A percentile compares a stretch with the other conserved stretches of the same genome.
Evolutionary conservation across 2,329 filamentous ascomycete species (phyloP).

Genomic region (Aspergillus viridinutans): DNA sequence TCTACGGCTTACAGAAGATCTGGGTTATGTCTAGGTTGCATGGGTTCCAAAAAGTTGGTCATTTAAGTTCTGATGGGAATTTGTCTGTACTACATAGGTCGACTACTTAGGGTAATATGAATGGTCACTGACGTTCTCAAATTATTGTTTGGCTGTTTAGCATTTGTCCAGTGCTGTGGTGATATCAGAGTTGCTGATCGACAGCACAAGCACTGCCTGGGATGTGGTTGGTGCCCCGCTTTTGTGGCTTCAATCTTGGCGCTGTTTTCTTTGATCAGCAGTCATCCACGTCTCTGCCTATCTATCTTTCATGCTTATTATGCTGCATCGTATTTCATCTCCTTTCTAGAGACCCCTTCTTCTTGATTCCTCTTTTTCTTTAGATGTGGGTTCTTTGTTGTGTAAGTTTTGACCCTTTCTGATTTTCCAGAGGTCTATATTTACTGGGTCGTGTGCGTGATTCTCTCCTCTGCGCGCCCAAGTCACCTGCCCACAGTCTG

Average conservation of each 20-base stretch:
- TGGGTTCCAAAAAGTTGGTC: not conserved
- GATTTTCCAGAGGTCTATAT: not conserved
- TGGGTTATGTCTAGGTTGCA: conserved; percentile 7
- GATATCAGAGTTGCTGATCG: not conserved
- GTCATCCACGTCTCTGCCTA: not conserved
- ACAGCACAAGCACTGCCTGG: not conserved
- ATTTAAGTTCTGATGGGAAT: not conserved
- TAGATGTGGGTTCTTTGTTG: not conserved
- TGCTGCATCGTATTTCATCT: not conserved
- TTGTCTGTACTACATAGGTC: not conserved
- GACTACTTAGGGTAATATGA: not conserved
- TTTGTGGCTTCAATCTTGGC: not conserved
- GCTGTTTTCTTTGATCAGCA: not conserved
- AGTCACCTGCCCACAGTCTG: conserved; percentile 1
- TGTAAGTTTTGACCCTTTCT: not conserved
- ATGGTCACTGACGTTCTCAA: not conserved
- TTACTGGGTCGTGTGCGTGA: not conserved
- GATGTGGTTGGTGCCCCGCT: not conserved
- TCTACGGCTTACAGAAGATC: not conserved
- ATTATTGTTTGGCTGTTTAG: not conserved
- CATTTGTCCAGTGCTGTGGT: not conserved
- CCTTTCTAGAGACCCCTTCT: not conserved
- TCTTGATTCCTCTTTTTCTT: conserved; percentile 1
- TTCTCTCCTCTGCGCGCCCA: not conserved
- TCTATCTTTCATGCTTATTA: not conserved